Conservation (phyloP, 2,329 filamentous ascomycete genomes). For the Acephala macrosclerotiorum region DNA sequence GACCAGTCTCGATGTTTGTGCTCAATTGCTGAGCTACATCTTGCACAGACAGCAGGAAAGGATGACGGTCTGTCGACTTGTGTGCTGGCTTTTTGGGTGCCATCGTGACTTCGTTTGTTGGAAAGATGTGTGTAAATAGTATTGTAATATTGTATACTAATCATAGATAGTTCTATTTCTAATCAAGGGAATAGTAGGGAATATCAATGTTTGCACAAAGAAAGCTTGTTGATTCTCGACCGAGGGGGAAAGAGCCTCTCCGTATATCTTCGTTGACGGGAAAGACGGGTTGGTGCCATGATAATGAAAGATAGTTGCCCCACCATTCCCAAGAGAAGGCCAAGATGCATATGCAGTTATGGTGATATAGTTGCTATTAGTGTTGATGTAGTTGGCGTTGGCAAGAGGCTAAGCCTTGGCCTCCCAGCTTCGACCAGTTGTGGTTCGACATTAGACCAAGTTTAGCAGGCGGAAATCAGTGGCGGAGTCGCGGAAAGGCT, state of each 20-base stretch:
- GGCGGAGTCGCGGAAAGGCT: slow-evolving; percentile 20
- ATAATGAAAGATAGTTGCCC: slow-evolving; percentile 14
- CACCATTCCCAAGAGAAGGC: slow-evolving; percentile 17
- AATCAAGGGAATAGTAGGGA: slow-evolving; percentile 44
- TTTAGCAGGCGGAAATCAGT: slow-evolving; percentile 22
- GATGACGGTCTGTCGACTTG: slow-evolving; percentile 51
- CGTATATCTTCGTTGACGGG: slow-evolving; percentile 21
- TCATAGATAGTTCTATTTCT: slow-evolving; percentile 37
- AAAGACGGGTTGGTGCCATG: slow-evolving; percentile 16
- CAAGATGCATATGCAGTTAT: slow-evolving; percentile 19
- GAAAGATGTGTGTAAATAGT: background rate
- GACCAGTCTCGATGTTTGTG: slow-evolving; percentile 71
- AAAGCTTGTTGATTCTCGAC: slow-evolving; percentile 11
- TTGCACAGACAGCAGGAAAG: slow-evolving; percentile 66
- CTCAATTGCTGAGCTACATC: slow-evolving; percentile 69
- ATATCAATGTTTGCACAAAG: slow-evolving; percentile 23
- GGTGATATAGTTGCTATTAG: slow-evolving; percentile 14
- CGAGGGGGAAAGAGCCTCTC: slow-evolving; percentile 11
- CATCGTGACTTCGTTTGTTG: slow-evolving; percentile 25
- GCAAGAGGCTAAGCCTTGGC: slow-evolving; percentile 26
- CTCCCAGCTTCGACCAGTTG: background rate
- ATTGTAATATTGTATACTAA: slow-evolving; percentile 8
- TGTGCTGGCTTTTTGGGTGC: slow-evolving; percentile 27
- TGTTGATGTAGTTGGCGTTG: slow-evolving; percentile 14
- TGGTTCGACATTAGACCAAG: background rate